Conservation (phyloP, 2,329 filamentous ascomycete genomes). For the Colletotrichum orchidophilum region DNA sequence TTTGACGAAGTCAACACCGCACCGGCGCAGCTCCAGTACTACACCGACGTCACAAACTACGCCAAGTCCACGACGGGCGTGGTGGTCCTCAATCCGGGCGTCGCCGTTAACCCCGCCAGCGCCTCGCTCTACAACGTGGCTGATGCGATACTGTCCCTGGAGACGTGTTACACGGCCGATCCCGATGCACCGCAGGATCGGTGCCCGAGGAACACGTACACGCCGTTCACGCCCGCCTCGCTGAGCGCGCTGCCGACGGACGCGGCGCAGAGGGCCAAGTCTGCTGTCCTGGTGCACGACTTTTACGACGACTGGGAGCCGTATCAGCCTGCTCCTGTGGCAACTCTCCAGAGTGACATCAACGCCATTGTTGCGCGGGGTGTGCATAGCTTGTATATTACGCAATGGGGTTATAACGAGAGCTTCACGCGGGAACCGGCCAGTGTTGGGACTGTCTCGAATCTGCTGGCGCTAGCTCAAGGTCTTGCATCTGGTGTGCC, state of each 20-base stretch:
- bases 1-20: constrained; percentile 15
- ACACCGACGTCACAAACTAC: neutral
- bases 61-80: neutral
- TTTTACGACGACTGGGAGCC: constrained; percentile 6
- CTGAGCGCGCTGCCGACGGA: neutral
- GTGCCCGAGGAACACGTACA: constrained; percentile 5
- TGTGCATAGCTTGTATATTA: constrained; percentile 5
- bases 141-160: neutral
- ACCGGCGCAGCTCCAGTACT: neutral
- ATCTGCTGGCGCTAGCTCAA: constrained; percentile 7
- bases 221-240: neutral
- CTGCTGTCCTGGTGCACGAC: constrained; percentile 1
- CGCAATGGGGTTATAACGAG: constrained; percentile 17
- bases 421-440: constrained; percentile 9
- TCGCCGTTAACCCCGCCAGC: neutral
- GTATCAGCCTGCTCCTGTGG: neutral
- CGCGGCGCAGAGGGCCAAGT: neutral
- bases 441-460: neutral
- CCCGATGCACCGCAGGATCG: constrained; percentile 3
- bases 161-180: constrained; percentile 11
- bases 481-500: neutral
- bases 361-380: neutral
- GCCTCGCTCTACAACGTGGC: neutral
- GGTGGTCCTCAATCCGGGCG: constrained; percentile 3
- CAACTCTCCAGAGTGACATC: neutral